Evolutionary conservation across 169 alveolate species (phyloP).

Genomic region (Cryptosporidium andersoni): DNA sequence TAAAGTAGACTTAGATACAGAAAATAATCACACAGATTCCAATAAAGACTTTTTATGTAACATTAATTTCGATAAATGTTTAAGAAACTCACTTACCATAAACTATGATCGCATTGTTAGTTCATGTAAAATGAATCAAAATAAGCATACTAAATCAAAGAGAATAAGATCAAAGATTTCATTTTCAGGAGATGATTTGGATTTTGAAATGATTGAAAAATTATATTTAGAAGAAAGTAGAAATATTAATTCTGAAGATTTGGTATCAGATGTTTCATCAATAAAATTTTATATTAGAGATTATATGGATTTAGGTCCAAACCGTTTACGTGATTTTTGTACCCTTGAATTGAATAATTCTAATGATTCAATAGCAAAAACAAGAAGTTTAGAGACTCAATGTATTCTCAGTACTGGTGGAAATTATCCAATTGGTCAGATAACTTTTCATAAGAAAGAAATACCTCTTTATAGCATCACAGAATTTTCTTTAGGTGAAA

Average conservation of each 20-base stretch:
- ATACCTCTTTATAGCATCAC: conserved; percentile 34
- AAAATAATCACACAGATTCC: too few species aligned
- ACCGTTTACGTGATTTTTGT: conserved; percentile 59
- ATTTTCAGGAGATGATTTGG: neutral
- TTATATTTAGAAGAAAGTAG: neutral
- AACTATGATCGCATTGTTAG: conserved; percentile 2
- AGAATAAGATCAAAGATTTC: conserved; percentile 13
- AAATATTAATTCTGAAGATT: neutral
- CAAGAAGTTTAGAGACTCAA: conserved; percentile 1
- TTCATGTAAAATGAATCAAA: neutral
- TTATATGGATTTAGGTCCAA: conserved; percentile 58
- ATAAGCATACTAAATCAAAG: neutral
- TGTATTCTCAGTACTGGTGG: conserved; percentile 50
- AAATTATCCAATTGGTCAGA: conserved; percentile 55
- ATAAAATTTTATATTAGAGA: conserved; percentile 5
- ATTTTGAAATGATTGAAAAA: conserved; percentile 13
- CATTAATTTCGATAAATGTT: neutral
- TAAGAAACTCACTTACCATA: neutral
- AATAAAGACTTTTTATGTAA: neutral
- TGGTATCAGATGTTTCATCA: neutral
- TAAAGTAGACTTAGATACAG: too few species aligned
- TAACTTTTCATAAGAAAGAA: conserved; percentile 18
- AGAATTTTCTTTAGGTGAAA: conserved; percentile 26
- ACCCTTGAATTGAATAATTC: neutral
- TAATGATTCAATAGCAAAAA: neutral